These are phyloP conservation scores for Alternaria brassicicola DNA, from an alignment of 2,329 filamentous ascomycete genomes.

Conservation along the genomic window DNA sequence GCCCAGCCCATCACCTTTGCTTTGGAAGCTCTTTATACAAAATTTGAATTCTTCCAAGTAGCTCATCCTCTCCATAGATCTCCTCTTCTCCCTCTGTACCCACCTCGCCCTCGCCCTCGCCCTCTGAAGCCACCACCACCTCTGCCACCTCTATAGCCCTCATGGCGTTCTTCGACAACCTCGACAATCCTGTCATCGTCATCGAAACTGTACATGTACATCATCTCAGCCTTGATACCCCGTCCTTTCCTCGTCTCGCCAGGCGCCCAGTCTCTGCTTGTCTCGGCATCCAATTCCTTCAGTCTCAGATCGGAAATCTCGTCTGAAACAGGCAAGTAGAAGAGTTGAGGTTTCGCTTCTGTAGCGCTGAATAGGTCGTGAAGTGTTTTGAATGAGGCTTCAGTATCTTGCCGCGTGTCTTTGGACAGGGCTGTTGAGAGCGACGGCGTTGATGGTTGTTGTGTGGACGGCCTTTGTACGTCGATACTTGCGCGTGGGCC, in stretches of 20 bases:
- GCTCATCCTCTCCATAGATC: constrained; percentile 6
- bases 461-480: constrained; percentile 7
- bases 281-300: constrained; percentile 60
- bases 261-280: constrained; percentile 50
- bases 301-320: constrained; percentile 70
- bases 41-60: neutral
- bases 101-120: constrained; percentile 5
- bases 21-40: neutral
- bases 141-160: constrained; percentile 8
- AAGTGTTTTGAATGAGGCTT: constrained; percentile 58
- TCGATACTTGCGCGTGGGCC: constrained; percentile 25
- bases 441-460: neutral
- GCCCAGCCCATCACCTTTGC: neutral
- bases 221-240: constrained; percentile 37
- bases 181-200: constrained; percentile 53
- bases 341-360: constrained; percentile 66
- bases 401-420: constrained; percentile 30
- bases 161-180: constrained; percentile 42
- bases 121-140: constrained; percentile 10
- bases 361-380: constrained; percentile 67
- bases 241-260: constrained; percentile 38
- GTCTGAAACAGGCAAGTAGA: constrained; percentile 69
- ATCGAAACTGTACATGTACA: constrained; percentile 53
- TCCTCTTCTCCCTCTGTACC: constrained; percentile 4
- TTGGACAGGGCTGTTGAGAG: constrained; percentile 10